Evolutionary conservation across 441 rosid genomes (phyloP).

Genomic region (Adansonia rubrostipa): DNA sequence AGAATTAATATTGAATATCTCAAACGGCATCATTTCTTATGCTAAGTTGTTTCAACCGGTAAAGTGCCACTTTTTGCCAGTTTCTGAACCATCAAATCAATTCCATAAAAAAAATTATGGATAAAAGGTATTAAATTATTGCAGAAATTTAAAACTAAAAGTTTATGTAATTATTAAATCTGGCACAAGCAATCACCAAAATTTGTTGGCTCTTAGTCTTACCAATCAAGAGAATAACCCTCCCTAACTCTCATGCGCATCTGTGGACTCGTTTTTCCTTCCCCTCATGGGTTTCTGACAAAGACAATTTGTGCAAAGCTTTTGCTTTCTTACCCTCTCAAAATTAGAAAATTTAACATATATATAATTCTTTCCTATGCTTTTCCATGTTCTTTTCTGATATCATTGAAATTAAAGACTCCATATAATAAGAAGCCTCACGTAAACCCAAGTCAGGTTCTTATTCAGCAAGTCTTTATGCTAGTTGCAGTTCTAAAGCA

Average conservation of each 20-base stretch:
- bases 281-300: background rate
- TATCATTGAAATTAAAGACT: slow-evolving; percentile 7
- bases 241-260: background rate
- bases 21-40: background rate
- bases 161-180: background rate
- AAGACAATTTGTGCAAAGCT: background rate
- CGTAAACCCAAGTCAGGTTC: background rate
- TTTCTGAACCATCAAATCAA: background rate
- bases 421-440: slow-evolving; percentile 2
- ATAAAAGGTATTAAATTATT: background rate
- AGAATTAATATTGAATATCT: background rate
- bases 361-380: background rate
- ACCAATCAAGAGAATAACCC: background rate
- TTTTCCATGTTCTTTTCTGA: background rate
- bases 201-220: background rate
- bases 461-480: background rate
- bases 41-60: background rate
- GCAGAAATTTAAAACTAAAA: background rate
- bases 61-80: background rate
- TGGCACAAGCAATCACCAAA: background rate
- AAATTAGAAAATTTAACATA: background rate
- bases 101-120: background rate
- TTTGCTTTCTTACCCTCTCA: background rate
- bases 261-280: background rate
- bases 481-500: background rate